Conservation (phyloP, 1,284 basidiomycete species). For the Bjerkandera adusta region DNA sequence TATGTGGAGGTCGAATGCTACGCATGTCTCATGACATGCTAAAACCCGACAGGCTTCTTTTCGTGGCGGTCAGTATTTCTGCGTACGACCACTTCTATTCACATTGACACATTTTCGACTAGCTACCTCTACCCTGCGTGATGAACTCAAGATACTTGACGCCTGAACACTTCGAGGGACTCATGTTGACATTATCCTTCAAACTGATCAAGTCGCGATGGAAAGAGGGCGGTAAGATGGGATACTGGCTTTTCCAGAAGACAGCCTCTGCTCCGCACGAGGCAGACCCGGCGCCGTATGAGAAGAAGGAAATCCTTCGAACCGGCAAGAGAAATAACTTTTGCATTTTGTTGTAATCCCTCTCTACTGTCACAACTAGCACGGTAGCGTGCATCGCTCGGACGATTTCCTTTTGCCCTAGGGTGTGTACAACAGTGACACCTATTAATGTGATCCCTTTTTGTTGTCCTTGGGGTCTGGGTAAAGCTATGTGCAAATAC, state of each 20-base stretch:
- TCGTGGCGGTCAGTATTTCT: slow-evolving; percentile 59
- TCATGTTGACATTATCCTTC: slow-evolving; percentile 72
- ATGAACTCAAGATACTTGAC: slow-evolving; percentile 81
- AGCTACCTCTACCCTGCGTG: slow-evolving; percentile 83
- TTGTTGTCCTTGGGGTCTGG: slow-evolving; percentile 8
- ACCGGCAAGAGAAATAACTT: slow-evolving; percentile 82
- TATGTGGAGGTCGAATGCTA: slow-evolving; percentile 69
- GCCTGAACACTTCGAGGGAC: slow-evolving; percentile 47
- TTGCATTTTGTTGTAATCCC: slow-evolving; percentile 50
- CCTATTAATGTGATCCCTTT: not conserved
- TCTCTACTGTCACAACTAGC: not conserved
- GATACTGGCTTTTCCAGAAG: slow-evolving; percentile 71
- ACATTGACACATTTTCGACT: slow-evolving; percentile 5
- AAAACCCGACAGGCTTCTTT: slow-evolving; percentile 55
- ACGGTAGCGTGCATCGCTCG: not conserved
- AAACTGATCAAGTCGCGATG: slow-evolving; percentile 54
- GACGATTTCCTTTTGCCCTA: too few relatives aligned
- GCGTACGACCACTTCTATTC: not conserved
- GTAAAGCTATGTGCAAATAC: slow-evolving; percentile 19
- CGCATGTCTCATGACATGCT: slow-evolving; percentile 62
- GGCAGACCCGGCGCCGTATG: slow-evolving; percentile 31
- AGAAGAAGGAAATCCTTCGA: slow-evolving; percentile 58
- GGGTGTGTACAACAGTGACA: not conserved
- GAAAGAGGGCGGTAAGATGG: slow-evolving; percentile 71
- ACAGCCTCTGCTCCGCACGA: slow-evolving; percentile 10